These are phyloP conservation scores for Pigoraptor vietnamica DNA, from an alignment of 78 protist genomes.

Conservation along the genomic window DNA sequence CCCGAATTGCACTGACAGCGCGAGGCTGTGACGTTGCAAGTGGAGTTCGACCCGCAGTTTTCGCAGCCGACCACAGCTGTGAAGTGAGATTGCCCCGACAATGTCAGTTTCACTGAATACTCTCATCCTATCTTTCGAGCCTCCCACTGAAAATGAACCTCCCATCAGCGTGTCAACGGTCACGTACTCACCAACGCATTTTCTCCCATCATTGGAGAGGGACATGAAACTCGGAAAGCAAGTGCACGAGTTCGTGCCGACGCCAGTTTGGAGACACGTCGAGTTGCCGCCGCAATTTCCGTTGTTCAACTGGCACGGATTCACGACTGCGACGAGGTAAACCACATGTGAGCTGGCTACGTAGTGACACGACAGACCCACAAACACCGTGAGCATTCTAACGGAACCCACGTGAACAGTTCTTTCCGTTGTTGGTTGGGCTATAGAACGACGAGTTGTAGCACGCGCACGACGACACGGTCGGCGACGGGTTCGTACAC, in stretches of 20 bases:
- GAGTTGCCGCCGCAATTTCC: not conserved
- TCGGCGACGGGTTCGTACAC: not conserved
- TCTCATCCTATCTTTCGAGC: too few relatives aligned
- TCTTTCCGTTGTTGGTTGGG: not conserved
- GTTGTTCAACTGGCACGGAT: not conserved
- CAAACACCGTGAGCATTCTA: not conserved
- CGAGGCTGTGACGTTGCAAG: not conserved
- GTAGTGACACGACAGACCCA: not conserved
- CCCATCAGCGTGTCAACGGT: too few relatives aligned
- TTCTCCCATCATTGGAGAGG: not conserved
- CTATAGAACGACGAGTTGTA: not conserved
- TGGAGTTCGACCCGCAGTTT: not conserved
- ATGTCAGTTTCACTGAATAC: too few relatives aligned
- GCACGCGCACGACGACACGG: not conserved
- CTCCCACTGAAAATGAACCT: too few relatives aligned
- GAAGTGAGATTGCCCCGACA: not conserved
- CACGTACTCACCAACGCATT: not conserved
- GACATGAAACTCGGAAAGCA: not conserved
- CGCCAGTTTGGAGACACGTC: not conserved
- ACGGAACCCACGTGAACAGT: not conserved
- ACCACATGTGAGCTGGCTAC: not conserved
- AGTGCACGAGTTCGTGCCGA: not conserved
- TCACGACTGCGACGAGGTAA: not conserved
- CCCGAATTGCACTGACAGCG: not conserved
- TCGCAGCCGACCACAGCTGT: not conserved